phyloP scores from a whole-genome alignment of 1,139 yeast species.

The Magnusiomyces sp. region DNA sequence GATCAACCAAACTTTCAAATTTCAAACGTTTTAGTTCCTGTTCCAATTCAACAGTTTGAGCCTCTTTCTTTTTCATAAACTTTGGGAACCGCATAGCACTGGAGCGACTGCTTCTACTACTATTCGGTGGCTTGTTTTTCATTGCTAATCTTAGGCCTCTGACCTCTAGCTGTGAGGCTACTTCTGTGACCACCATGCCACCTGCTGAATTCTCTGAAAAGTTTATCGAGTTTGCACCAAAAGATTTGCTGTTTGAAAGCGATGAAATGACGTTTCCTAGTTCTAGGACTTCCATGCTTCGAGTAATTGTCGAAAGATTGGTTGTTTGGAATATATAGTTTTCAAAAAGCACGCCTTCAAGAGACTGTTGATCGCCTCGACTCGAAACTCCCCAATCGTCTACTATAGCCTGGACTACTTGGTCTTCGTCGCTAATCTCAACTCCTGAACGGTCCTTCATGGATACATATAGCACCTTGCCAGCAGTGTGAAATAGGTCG shows the following conservation, averaged over 20 bases:
- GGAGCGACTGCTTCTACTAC: background rate
- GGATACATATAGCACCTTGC: conserved; percentile 32
- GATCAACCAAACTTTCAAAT: background rate
- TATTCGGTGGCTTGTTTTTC: background rate
- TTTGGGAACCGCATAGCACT: background rate
- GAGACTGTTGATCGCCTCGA: conserved; percentile 18
- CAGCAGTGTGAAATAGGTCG: conserved; percentile 36
- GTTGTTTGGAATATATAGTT: conserved; percentile 29
- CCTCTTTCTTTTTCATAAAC: background rate
- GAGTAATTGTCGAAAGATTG: conserved; percentile 20
- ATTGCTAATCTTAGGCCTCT: conserved; percentile 10
- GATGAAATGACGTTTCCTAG: conserved; percentile 7
- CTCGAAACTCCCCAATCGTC: conserved; percentile 24
- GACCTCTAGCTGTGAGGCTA: conserved; percentile 12
- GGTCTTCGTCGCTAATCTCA: conserved; percentile 15
- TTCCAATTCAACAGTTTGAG: background rate
- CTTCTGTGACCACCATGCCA: conserved; percentile 7
- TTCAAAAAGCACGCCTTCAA: conserved; percentile 30
- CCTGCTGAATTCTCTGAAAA: no score
- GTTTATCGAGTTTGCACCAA: no score
- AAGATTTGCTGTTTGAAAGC: background rate
- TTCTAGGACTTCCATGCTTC: conserved; percentile 24
- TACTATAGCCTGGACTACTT: conserved; percentile 21
- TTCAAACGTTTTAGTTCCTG: background rate
- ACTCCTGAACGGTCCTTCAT: conserved; percentile 18